Base-by-base conservation (phyloP, 208 protist species). In the Trypanosoma brucei region DNA sequence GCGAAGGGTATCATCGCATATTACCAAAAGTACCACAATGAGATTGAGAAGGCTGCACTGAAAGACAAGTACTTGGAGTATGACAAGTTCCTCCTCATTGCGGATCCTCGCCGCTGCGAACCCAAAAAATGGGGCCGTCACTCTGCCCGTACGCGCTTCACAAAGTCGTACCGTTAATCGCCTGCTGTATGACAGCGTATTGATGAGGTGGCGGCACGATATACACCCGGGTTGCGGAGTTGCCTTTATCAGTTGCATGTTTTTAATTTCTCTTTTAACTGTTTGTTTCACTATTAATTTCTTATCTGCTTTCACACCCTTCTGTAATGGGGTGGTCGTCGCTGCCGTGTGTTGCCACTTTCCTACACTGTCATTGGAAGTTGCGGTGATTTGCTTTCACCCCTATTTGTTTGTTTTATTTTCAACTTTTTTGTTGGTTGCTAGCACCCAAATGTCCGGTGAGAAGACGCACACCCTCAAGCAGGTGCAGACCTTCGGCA, bases 81-180 rank as follows among this genome's bases (percentile, higher is more conserved):
- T 79, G 99, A 99, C 89, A 94, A 99, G 68, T 97, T 94, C 59
- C 89, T 99, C 30, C 89, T 99, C 45, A 99, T 99, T 78, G 97
- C 98, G 61, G 99, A 99, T 79, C 98, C 98, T 67, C 95, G 98
- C 83, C 94, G 98, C 78, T 98, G 94, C 84, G 98, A 99, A 89
- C 94, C 98, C 64, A 99, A 99, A 98, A 99, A 99, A 86, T 99
- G 99, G 85, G 99, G 98, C 73, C 98, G 98, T 86, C 96, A 93
- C 72, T 98, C 97, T 95, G 98, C 98, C 75, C 95, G 99, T 73
- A 96, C 98, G 30, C 87, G 98, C 79, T 98, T 96, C 91, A 98
- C 99, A 81, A 99, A 75, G 58, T 70, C 70, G 11, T 70, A 68
- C 62, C 70, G 70, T 35, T 75, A 59, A 65, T 68, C 30, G 30